Percentiles rank a stretch among this genome's conserved stretches.
phyloP scores from a whole-genome alignment of 1,284 basidiomycete species.

The Puccinia hordei region DNA sequence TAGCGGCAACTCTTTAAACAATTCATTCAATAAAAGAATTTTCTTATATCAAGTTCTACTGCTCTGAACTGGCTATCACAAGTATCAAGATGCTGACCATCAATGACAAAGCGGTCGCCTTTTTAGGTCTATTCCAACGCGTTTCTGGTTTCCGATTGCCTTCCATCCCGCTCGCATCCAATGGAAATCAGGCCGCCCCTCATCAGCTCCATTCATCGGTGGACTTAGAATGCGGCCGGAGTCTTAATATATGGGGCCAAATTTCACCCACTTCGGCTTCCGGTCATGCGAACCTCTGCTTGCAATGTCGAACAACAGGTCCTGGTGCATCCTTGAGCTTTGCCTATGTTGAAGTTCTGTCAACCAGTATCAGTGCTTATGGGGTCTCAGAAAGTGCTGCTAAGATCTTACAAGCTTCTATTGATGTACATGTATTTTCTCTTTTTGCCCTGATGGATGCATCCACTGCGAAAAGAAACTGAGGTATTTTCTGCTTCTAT shows the following conservation, averaged over 20 bases:
- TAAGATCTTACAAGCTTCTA: slow-evolving; percentile 10
- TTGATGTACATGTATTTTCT: neutral
- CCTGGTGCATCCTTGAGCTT: neutral
- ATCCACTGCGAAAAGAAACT: neutral
- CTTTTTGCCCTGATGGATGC: neutral
- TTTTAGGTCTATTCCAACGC: neutral
- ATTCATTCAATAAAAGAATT: neutral
- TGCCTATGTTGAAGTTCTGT: neutral
- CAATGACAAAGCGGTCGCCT: neutral
- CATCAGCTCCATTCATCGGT: neutral
- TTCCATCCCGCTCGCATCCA: neutral
- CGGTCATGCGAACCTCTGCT: slow-evolving; percentile 23
- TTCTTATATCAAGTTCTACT: neutral
- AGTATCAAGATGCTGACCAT: neutral
- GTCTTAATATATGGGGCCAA: neutral
- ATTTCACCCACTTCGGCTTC: slow-evolving; percentile 1
- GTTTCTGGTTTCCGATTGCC: neutral
- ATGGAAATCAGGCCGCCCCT: neutral
- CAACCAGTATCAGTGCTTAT: slow-evolving; percentile 7
- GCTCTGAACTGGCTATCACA: neutral
- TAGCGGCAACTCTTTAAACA: too few species aligned
- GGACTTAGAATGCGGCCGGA: neutral
- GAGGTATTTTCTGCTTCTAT: neutral
- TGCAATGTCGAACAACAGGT: slow-evolving; percentile 19
- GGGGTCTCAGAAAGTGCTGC: slow-evolving; percentile 12